Base-by-base conservation (phyloP, 129 eudicot genomes). In the Glebionis coronaria region DNA sequence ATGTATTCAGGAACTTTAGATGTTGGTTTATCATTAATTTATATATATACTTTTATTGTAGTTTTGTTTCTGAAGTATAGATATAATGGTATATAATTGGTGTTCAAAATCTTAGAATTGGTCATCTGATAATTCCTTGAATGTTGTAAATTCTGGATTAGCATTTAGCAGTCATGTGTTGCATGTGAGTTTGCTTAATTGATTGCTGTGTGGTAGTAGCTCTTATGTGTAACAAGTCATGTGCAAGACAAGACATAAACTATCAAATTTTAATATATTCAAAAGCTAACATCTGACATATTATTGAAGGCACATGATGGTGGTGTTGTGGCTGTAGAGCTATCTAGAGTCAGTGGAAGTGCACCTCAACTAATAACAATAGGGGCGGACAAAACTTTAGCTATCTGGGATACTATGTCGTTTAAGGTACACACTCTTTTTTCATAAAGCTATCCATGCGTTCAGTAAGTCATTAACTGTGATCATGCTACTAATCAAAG, bases 351-450 rank as follows among this genome's bases (percentile, higher is more conserved):
- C 64, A 79, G 76, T 66, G 99, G 97, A 73, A 85, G 88, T 80
- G 87, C 97, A 68, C 99, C 99, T 51, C 97, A 87, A 65, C 97
- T 93, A 68, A 93, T 93, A 55, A 93, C 99, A 29, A 93, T 93
- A 69, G 99, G 99, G 67, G 97, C 93, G n/a, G 99, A 93, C 79
- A 93, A 93, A 75, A 82, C 95, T 57, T 73, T 93, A 84, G 99
- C 99, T 71, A 93, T 93, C 79, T 93, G 99, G 99, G 99, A 93
- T 59, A 86, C 97, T 67, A 77, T 87, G 61, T 84, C 99, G 52
- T 89, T 93, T 57, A 93, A 93, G 99, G 99, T 93, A 61, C 60
- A 3, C 31, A 35, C 67, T 67, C 27, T 15, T 38, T 35, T 20
- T 65, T 49, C 23, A n/a, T 47, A 14, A 61, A 50, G 49, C 60